Base-by-base conservation (phyloP, 164 flowering plant species). In the Amborella trichopoda region DNA sequence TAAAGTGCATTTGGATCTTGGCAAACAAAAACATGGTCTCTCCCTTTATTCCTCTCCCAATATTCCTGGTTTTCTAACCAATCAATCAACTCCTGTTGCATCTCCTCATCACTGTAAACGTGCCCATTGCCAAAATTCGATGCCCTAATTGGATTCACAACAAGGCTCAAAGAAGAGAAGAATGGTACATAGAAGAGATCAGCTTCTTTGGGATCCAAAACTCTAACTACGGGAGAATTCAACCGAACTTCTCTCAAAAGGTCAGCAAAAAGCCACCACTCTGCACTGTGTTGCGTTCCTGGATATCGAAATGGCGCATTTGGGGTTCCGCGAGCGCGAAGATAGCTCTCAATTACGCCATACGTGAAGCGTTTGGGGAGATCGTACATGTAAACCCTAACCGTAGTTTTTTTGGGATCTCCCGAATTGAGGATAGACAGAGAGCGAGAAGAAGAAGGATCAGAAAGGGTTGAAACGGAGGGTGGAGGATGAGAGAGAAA, bases 1-100 rank as follows among this genome's bases (percentile, higher is more conserved):
- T 72, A 87, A 49, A 91, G 54, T 0, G 96, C 99, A 59, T 91
- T 87, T 2, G 99, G 96, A 62, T 91, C 96, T 57, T 83, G 93
- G 37, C 94, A 84, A 26, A 84, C 64, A 56, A 87, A 75, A 40
- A 91, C 95, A 60, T 91, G 99, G 61, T 91, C 99, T 75, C 88
- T 42, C 45, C 99, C 99, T 53, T 65, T 63, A 58, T 80, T 83
- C 73, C 85, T 75, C 68, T 62, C 72, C 96, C 95, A 91, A 42
- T 77, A 82, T 40, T 26, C 65, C 60, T 87, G 96, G 52, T 41
- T 44, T 49, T 80, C 83, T 66, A 91, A 58, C 99, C 96, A 91
- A 52, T 78, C 75, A 40, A 87, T 55, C 74, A 91, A 62, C 39
- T 56, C 65, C 48, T 80, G 90, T 73, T 87, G 93, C 80, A 65